Conservation (phyloP, 176 grass and related monocot genomes). For the Phyllostachys edulis region DNA sequence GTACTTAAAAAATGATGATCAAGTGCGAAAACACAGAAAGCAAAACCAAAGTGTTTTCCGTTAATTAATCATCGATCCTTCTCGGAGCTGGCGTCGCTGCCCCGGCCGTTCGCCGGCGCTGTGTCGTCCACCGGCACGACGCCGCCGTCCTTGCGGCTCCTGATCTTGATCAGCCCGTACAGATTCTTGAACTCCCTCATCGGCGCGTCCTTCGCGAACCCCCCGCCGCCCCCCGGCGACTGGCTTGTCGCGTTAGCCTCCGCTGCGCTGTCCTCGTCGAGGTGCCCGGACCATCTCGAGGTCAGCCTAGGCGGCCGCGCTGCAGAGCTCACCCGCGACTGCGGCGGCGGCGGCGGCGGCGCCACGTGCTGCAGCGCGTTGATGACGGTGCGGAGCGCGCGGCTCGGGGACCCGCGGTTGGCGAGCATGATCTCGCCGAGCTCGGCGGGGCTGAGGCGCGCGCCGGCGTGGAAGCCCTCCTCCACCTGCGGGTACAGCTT, state of each 20-base stretch:
- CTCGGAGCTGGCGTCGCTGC: conserved; percentile 35
- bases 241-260: conserved; percentile 8
- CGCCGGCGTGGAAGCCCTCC: conserved; percentile 83
- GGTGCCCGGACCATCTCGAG: conserved; percentile 36
- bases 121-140: conserved; percentile 50
- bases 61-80: conserved; percentile 51
- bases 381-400: conserved; percentile 87
- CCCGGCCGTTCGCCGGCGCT: conserved; percentile 41
- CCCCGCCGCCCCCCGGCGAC: conserved; percentile 27
- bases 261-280: conserved; percentile 18
- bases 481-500: conserved; percentile 95
- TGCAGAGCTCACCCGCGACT: not conserved
- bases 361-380: conserved; percentile 60
- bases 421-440: conserved; percentile 98
- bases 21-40: not conserved
- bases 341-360: not conserved
- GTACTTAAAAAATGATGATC: not conserved
- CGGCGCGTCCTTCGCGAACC: conserved; percentile 59
- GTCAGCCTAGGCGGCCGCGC: conserved; percentile 29
- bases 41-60: not conserved
- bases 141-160: conserved; percentile 66
- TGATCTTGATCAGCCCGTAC: conserved; percentile 86
- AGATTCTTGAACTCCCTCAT: conserved; percentile 90
- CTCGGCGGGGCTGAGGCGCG: conserved; percentile 77
- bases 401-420: conserved; percentile 71